Conservation (phyloP, 768 basidiomycete species). For the Xerocomellus dryophilus region DNA sequence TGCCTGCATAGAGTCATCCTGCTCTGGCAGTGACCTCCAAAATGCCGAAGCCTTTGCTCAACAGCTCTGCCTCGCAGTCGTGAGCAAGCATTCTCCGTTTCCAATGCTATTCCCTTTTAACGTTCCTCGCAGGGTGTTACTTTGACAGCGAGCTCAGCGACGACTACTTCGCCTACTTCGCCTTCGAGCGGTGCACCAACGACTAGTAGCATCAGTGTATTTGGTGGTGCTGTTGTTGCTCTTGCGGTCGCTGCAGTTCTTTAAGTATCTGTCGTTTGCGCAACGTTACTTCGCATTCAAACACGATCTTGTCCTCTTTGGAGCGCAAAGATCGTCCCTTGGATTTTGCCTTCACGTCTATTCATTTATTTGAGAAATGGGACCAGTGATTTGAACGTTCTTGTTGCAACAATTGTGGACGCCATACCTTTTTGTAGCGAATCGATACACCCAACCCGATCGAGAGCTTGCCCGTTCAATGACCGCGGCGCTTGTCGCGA, state of each 20-base stretch:
- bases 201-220: slow-evolving; percentile 4
- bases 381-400: neutral
- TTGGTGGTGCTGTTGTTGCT: slow-evolving; percentile 7
- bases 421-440: neutral
- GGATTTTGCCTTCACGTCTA: neutral
- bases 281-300: neutral
- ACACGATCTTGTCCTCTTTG: neutral
- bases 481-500: neutral
- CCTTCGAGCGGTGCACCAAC: slow-evolving; percentile 6
- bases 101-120: neutral
- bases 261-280: neutral
- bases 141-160: slow-evolving; percentile 32
- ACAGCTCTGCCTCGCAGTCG: slow-evolving; percentile 46
- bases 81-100: slow-evolving; percentile 28
- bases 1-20: slow-evolving; percentile 46
- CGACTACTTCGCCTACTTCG: slow-evolving; percentile 7
- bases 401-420: neutral
- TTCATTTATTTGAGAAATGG: neutral
- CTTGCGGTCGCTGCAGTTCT: slow-evolving; percentile 10
- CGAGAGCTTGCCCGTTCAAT: neutral
- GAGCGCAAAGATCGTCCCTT: neutral
- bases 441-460: neutral
- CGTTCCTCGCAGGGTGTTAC: slow-evolving; percentile 44
- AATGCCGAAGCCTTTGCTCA: slow-evolving; percentile 42
- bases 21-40: slow-evolving; percentile 45